Conservation (phyloP, 169 alveolate genomes). For the Eimeria acervulina region DNA sequence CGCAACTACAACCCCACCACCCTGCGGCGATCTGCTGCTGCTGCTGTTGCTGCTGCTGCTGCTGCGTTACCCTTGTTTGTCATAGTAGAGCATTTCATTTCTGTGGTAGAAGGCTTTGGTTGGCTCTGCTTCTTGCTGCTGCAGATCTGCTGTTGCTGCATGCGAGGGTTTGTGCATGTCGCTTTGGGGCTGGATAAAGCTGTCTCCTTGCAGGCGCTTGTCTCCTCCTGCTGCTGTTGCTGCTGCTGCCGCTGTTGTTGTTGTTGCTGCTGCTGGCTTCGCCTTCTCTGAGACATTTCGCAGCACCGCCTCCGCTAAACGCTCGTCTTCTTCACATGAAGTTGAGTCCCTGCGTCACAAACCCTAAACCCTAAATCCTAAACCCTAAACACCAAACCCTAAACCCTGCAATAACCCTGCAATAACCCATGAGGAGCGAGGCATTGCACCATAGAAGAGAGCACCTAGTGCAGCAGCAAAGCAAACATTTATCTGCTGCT, state of each 20-base stretch:
- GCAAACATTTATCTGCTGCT: no score
- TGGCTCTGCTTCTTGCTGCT: slow-evolving; percentile 26
- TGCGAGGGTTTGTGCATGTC: slow-evolving; percentile 55
- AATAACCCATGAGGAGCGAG: neutral
- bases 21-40: neutral
- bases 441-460: neutral
- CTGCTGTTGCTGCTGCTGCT: slow-evolving; percentile 17
- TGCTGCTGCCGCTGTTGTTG: slow-evolving; percentile 48
- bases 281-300: slow-evolving; percentile 78
- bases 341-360: slow-evolving; percentile 27
- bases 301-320: slow-evolving; percentile 78
- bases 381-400: neutral
- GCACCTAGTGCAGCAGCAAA: neutral
- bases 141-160: neutral
- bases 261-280: slow-evolving; percentile 52
- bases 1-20: neutral
- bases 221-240: slow-evolving; percentile 18
- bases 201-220: neutral
- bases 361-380: slow-evolving; percentile 28
- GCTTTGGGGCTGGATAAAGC: slow-evolving; percentile 72
- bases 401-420: neutral
- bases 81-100: slow-evolving; percentile 66
- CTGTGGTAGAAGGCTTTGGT: slow-evolving; percentile 65
- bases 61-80: slow-evolving; percentile 69
- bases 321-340: slow-evolving; percentile 64